These are phyloP conservation scores for Fusarium continuum DNA, from an alignment of 2,329 filamentous ascomycete genomes.

Conservation along the genomic window DNA sequence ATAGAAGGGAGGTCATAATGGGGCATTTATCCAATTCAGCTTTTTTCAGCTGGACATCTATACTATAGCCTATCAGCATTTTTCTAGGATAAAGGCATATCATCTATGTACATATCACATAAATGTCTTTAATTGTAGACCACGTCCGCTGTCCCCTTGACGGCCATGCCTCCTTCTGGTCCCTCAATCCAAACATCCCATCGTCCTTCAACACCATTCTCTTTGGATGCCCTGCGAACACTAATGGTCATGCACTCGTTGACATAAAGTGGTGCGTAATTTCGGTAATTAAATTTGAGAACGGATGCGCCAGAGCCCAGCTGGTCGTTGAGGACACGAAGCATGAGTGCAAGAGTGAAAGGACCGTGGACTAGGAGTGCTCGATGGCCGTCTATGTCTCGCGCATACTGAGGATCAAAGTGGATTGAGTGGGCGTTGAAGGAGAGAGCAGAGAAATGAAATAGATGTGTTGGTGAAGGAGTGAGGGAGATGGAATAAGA, in stretches of 20 bases:
- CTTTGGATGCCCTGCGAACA: constrained; percentile 57
- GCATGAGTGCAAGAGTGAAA: constrained; percentile 78
- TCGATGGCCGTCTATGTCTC: constrained; percentile 76
- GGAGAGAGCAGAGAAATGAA: constrained; percentile 89
- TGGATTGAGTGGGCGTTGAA: constrained; percentile 96
- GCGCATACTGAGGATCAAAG: constrained; percentile 76
- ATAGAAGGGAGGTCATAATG: constrained; percentile 3
- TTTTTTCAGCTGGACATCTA: constrained; percentile 13
- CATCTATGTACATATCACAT: neutral
- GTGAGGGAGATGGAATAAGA: constrained; percentile 62
- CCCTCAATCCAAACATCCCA: constrained; percentile 56
- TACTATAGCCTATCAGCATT: constrained; percentile 23
- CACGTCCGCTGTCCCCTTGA: constrained; percentile 62
- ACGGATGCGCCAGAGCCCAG: constrained; percentile 50
- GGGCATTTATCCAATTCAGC: constrained; percentile 5
- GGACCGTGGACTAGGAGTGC: constrained; percentile 88
- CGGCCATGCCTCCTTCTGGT: constrained; percentile 67
- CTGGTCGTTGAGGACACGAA: constrained; percentile 64
- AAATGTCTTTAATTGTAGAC: neutral
- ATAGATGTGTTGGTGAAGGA: constrained; percentile 78
- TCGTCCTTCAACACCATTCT: constrained; percentile 44
- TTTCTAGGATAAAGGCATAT: constrained; percentile 17
- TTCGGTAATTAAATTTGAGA: constrained; percentile 76
- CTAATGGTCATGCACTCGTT: constrained; percentile 76
- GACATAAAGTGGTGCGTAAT: constrained; percentile 82